Conservation (phyloP, 148 eudicot genomes). For the Camellia lanceoleosa region DNA sequence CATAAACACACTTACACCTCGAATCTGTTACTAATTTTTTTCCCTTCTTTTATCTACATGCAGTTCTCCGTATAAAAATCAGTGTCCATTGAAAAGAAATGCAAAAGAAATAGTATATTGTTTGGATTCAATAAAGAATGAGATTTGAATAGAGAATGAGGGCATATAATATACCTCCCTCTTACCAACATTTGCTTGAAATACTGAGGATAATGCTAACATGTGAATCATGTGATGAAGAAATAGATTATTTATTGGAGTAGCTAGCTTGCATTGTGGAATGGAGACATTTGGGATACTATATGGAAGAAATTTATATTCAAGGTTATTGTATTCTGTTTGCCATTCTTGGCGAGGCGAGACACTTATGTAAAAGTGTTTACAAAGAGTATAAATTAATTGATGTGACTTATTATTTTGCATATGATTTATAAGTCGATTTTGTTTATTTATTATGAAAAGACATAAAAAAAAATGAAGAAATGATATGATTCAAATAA, state of each 20-base stretch:
- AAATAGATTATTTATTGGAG: not conserved
- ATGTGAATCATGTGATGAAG: conserved; percentile 22
- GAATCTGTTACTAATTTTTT: too few relatives aligned
- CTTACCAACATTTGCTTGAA: conserved; percentile 21
- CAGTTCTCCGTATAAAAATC: conserved; percentile 8
- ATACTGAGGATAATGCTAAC: not conserved
- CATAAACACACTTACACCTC: too few relatives aligned
- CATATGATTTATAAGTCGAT: too few relatives aligned
- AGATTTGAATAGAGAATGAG: conserved; percentile 9
- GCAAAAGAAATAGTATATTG: not conserved
- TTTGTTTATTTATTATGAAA: too few relatives aligned
- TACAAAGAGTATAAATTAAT: too few relatives aligned
- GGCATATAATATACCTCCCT: conserved; percentile 18
- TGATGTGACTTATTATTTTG: too few relatives aligned
- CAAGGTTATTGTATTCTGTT: not conserved
- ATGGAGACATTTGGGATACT: not conserved
- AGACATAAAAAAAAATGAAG: too few relatives aligned
- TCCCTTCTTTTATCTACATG: too few relatives aligned
- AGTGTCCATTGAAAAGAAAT: conserved; percentile 4
- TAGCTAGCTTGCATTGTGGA: conserved; percentile 7
- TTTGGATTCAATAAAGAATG: conserved; percentile 8
- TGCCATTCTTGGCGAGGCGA: conserved; percentile 2
- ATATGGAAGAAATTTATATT: not conserved
- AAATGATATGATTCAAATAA: too few relatives aligned
- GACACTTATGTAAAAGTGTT: too few relatives aligned